Conservation (phyloP, 2,329 filamentous ascomycete species). For the Botrytis paeoniae region DNA sequence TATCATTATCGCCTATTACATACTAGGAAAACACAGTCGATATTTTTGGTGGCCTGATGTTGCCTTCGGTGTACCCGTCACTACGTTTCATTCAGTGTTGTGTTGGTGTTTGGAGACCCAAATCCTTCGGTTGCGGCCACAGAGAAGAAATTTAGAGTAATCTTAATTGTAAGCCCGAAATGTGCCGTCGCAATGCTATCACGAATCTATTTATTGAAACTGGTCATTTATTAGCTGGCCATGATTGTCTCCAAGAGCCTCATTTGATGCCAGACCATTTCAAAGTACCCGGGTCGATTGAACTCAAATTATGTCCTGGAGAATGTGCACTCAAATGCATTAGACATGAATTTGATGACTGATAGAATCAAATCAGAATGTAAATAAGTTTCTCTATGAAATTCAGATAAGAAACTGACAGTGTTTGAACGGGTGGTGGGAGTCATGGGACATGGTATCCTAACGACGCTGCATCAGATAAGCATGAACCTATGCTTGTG, state of each 20-base stretch:
- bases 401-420: not conserved
- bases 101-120: not conserved
- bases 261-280: not conserved
- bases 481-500: not conserved
- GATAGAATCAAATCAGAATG: fast-evolving
- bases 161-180: not conserved
- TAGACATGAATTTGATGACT: not conserved
- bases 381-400: not conserved
- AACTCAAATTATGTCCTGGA: too few relatives aligned
- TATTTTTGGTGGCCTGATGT: not conserved
- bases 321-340: too few relatives aligned
- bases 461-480: not conserved
- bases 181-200: not conserved
- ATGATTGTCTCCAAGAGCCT: not conserved
- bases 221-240: not conserved
- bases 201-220: not conserved
- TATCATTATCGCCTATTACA: not conserved
- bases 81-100: not conserved
- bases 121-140: not conserved
- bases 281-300: too few relatives aligned
- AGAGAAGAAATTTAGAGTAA: not conserved
- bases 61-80: not conserved
- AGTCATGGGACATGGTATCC: not conserved
- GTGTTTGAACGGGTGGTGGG: not conserved
- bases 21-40: not conserved